These are phyloP conservation scores for Juglanconis sp. DNA, from an alignment of 2,329 filamentous ascomycete genomes.

Conservation along the genomic window DNA sequence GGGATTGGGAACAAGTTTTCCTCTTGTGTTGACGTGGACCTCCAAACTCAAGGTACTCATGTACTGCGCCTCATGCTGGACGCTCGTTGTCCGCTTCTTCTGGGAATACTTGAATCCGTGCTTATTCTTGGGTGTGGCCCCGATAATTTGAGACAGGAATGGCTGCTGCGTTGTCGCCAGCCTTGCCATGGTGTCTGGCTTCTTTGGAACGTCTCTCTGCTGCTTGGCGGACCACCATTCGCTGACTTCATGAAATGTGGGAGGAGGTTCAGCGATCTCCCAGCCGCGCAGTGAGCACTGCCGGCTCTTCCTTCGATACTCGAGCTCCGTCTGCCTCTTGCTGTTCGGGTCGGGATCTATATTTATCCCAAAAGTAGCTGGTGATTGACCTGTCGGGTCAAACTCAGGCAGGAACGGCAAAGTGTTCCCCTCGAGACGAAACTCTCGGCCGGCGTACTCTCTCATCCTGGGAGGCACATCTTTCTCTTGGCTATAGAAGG, in stretches of 20 bases:
- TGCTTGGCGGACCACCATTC: slow-evolving; percentile 58
- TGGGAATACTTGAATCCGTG: slow-evolving; percentile 86
- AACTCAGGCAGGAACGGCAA: slow-evolving; percentile 80
- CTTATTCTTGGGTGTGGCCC: slow-evolving; percentile 76
- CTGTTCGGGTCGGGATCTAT: slow-evolving; percentile 45
- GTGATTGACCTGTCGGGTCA: slow-evolving; percentile 57
- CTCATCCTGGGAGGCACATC: slow-evolving; percentile 75
- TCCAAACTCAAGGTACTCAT: slow-evolving; percentile 98
- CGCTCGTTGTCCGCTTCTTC: slow-evolving; percentile 67
- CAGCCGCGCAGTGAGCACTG: slow-evolving; percentile 66
- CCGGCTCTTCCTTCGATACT: slow-evolving; percentile 50
- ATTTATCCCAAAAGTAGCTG: slow-evolving; percentile 54
- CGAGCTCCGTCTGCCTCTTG: slow-evolving; percentile 41
- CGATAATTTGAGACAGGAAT: slow-evolving; percentile 79
- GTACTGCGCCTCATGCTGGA: slow-evolving; percentile 82
- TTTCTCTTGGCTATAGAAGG: slow-evolving; percentile 78
- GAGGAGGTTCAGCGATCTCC: slow-evolving; percentile 72
- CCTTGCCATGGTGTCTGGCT: slow-evolving; percentile 19
- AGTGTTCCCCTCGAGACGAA: slow-evolving; percentile 71
- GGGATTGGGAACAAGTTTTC: slow-evolving; percentile 78
- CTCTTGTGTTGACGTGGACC: slow-evolving; percentile 84
- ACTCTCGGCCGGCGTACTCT: slow-evolving; percentile 87
- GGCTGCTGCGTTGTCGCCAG: slow-evolving; percentile 27
- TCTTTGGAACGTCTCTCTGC: slow-evolving; percentile 16
- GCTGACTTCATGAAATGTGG: slow-evolving; percentile 65